Conservation (phyloP, 805 yeast species). For the Pichia manshurica region DNA sequence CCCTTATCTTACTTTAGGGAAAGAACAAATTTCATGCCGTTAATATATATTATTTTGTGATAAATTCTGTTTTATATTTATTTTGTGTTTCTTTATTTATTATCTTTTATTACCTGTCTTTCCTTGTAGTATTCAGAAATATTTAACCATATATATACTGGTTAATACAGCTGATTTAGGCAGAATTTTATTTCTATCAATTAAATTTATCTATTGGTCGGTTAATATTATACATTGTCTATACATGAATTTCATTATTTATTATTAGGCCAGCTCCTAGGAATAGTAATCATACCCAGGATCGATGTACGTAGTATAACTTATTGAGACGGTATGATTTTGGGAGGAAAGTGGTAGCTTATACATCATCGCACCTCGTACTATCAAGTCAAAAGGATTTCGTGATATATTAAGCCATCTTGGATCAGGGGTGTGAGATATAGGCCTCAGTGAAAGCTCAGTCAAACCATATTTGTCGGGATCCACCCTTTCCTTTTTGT, state of each 20-base stretch:
- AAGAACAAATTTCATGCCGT: too few species aligned
- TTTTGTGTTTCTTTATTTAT: neutral
- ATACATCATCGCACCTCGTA: slow-evolving; percentile 78
- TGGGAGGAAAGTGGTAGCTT: slow-evolving; percentile 57
- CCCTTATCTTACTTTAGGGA: neutral
- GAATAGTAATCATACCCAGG: slow-evolving; percentile 30
- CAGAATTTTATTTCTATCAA: too few species aligned
- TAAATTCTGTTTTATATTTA: neutral
- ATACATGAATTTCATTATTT: neutral
- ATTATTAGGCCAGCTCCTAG: neutral
- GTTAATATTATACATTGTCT: neutral
- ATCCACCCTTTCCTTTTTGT: neutral
- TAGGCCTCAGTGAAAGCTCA: neutral
- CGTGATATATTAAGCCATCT: slow-evolving; percentile 72
- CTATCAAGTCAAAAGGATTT: slow-evolving; percentile 79
- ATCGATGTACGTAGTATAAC: slow-evolving; percentile 51
- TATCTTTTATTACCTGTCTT: too few species aligned
- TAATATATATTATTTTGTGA: too few species aligned
- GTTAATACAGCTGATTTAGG: too few species aligned
- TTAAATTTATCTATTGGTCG: neutral
- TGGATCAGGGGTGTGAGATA: slow-evolving; percentile 24
- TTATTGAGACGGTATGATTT: slow-evolving; percentile 54
- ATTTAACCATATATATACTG: too few species aligned
- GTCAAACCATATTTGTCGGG: too few species aligned
- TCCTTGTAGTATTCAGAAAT: too few species aligned